phyloP scores from a whole-genome alignment of 805 yeast genomes.

The Candida stauntonica region DNA sequence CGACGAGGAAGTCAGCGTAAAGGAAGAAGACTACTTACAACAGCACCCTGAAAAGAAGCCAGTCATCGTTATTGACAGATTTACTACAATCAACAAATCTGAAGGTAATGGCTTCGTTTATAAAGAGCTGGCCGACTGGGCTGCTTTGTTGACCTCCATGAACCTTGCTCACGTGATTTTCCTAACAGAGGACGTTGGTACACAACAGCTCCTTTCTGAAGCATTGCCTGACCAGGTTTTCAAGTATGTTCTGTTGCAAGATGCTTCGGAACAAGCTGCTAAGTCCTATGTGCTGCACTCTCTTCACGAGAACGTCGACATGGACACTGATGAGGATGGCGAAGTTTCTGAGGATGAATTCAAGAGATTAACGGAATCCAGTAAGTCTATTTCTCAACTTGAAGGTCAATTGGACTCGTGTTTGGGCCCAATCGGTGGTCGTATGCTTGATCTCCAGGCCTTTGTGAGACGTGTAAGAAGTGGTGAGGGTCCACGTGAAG shows the following conservation, averaged over 20 bases:
- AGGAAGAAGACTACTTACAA: slow-evolving; percentile 79
- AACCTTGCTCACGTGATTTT: slow-evolving; percentile 88
- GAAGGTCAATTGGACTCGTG: slow-evolving; percentile 45
- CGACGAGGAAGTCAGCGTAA: slow-evolving; percentile 34
- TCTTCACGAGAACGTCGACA: slow-evolving; percentile 31
- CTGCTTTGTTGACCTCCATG: slow-evolving; percentile 66
- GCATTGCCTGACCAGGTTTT: slow-evolving; percentile 86
- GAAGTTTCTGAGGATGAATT: slow-evolving; percentile 28
- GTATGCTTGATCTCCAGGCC: slow-evolving; percentile 90
- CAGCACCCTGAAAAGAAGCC: slow-evolving; percentile 85
- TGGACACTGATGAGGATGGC: slow-evolving; percentile 22
- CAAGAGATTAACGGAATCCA: slow-evolving; percentile 10
- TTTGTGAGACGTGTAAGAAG: slow-evolving; percentile 82
- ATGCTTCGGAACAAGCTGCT: slow-evolving; percentile 73
- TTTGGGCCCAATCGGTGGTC: slow-evolving; percentile 82
- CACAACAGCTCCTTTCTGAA: slow-evolving; percentile 59
- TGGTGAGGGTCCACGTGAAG: slow-evolving; percentile 79
- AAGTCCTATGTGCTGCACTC: slow-evolving; percentile 62
- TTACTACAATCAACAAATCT: slow-evolving; percentile 49
- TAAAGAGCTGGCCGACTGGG: slow-evolving; percentile 83
- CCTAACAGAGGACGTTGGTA: slow-evolving; percentile 81
- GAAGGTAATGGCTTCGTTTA: slow-evolving; percentile 63
- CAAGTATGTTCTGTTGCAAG: slow-evolving; percentile 68
- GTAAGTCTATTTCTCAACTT: slow-evolving; percentile 16
- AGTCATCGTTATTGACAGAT: slow-evolving; percentile 77